Conservation (phyloP, 805 yeast genomes). For the Suhomyces vadensis region DNA sequence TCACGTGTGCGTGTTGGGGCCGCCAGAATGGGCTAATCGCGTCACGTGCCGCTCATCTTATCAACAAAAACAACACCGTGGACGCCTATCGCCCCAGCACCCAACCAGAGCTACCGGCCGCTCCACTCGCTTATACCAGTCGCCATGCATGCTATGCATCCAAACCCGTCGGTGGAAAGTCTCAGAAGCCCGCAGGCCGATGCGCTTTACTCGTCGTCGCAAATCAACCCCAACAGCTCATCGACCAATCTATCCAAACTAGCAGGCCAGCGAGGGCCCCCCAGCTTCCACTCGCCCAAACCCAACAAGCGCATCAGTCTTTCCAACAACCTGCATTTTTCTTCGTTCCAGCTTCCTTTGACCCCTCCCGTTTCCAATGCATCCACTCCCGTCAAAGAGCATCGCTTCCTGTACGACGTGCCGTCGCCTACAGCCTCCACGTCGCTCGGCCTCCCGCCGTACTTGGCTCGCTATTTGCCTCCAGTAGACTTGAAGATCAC, state of each 20-base stretch:
- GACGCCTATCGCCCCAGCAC: too few species aligned
- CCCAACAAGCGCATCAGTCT: slow-evolving; percentile 17
- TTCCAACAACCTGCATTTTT: slow-evolving; percentile 13
- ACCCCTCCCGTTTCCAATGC: slow-evolving; percentile 39
- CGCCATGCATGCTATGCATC: too few species aligned
- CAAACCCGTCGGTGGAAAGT: slow-evolving; percentile 1
- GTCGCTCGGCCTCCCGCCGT: neutral
- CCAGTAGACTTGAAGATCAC: slow-evolving; percentile 26
- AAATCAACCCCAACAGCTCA: slow-evolving; percentile 40
- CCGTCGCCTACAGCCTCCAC: neutral
- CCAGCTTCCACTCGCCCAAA: slow-evolving; percentile 19
- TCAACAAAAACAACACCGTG: slow-evolving; percentile 4
- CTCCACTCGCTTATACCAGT: too few species aligned
- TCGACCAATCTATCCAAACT: slow-evolving; percentile 33
- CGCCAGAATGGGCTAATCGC: neutral
- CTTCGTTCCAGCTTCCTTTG: slow-evolving; percentile 24
- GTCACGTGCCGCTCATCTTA: slow-evolving; percentile 2
- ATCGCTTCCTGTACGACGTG: slow-evolving; percentile 1
- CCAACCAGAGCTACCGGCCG: too few species aligned
- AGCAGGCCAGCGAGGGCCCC: slow-evolving; percentile 7
- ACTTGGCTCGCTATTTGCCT: slow-evolving; percentile 17
- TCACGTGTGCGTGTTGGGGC: neutral
- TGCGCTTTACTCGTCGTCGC: slow-evolving; percentile 13
- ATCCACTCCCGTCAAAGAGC: slow-evolving; percentile 33
- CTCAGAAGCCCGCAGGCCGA: too few species aligned